A percentile compares a stretch with the other conserved stretches of the same genome.
Evolutionary conservation across 148 eudicot species (phyloP).

Genomic region (Vaccinium myrtillus): DNA sequence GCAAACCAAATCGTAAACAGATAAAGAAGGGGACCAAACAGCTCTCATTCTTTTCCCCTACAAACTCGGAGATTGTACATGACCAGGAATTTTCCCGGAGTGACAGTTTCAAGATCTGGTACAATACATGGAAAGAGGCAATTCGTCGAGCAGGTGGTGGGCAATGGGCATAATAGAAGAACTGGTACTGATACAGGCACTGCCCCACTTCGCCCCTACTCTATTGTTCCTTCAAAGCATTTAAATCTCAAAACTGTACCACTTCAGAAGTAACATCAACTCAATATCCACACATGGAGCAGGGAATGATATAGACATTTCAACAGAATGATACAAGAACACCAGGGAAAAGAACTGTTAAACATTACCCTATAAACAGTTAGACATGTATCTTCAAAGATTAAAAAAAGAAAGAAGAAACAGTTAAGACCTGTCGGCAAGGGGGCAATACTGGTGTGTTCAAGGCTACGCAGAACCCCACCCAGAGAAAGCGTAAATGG

Average conservation of each 20-base stretch:
- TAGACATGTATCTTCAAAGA: background rate
- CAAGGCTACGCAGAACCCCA: too few species aligned
- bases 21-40: too few species aligned
- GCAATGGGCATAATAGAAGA: background rate
- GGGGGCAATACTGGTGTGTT: too few species aligned
- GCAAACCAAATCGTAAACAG: too few species aligned
- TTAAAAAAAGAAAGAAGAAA: too few species aligned
- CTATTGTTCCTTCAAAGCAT: background rate
- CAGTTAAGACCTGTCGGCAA: too few species aligned
- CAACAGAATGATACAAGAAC: background rate
- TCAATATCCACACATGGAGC: background rate
- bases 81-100: too few species aligned
- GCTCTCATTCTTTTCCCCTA: too few species aligned
- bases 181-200: background rate
- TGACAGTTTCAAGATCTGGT: too few species aligned
- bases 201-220: background rate
- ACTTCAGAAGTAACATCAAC: background rate
- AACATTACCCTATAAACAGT: background rate
- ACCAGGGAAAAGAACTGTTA: background rate
- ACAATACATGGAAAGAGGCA: background rate
- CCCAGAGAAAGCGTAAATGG: too few species aligned
- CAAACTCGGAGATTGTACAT: too few species aligned
- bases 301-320: background rate
- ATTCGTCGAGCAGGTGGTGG: background rate
- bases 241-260: background rate